A percentile compares a stretch with the other conserved stretches of the same genome.
These are phyloP conservation scores for Cichorium intybus DNA, from an alignment of 140 eudicot species.

Conservation along the genomic window DNA sequence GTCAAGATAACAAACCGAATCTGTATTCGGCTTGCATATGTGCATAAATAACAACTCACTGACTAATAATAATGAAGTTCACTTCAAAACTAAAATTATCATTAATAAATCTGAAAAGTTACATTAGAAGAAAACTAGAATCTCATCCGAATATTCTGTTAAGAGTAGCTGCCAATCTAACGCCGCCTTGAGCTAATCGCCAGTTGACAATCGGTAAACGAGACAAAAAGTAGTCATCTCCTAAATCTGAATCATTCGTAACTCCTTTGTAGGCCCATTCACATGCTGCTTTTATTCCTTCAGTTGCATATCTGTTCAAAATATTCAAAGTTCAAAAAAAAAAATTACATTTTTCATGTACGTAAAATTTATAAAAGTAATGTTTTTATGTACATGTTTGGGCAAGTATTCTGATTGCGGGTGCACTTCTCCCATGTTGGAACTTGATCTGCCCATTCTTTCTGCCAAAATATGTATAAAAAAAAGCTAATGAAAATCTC, in stretches of 20 bases:
- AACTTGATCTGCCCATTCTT: constrained; percentile 66
- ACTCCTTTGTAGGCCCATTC: constrained; percentile 88
- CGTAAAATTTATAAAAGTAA: background rate
- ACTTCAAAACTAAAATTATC: too few species aligned
- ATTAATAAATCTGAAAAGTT: too few species aligned
- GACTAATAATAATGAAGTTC: background rate
- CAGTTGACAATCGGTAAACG: constrained; percentile 66
- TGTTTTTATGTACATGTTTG: constrained; percentile 50
- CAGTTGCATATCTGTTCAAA: constrained; percentile 76
- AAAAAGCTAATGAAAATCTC: background rate
- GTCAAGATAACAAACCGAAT: constrained; percentile 34
- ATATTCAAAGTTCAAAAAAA: background rate
- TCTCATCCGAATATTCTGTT: constrained; percentile 65
- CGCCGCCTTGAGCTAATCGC: constrained; percentile 89
- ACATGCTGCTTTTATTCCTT: constrained; percentile 88
- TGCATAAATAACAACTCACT: constrained; percentile 14
- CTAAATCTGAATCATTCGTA: constrained; percentile 55
- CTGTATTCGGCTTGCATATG: background rate
- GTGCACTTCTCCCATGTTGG: constrained; percentile 71
- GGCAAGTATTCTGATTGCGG: constrained; percentile 57
- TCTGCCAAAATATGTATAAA: constrained; percentile 32
- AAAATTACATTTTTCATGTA: background rate
- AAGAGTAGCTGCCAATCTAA: constrained; percentile 82
- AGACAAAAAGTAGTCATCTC: constrained; percentile 69
- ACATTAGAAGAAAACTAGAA: background rate